Conservation (phyloP, 768 basidiomycete genomes). For the Hebeloma cylindrosporum region DNA sequence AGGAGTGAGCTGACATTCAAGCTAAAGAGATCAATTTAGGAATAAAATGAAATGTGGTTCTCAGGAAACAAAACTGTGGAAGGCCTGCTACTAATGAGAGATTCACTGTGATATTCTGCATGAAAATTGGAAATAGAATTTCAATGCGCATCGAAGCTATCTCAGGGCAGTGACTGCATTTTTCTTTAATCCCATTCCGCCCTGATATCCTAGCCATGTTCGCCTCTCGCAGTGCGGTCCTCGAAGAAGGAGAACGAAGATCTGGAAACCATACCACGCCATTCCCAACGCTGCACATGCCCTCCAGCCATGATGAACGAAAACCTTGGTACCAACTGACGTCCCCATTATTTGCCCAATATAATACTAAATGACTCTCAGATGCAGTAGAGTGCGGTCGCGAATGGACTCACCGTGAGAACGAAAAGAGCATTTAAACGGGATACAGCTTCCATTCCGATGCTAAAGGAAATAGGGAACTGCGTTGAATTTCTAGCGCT, state of each 20-base stretch:
- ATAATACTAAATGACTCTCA: slow-evolving; percentile 39
- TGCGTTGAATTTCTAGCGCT: too few relatives aligned
- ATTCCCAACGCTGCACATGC: slow-evolving; percentile 54
- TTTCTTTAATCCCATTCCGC: slow-evolving; percentile 34
- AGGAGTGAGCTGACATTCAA: too few relatives aligned
- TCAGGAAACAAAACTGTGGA: too few relatives aligned
- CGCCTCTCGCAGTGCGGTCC: slow-evolving; percentile 57
- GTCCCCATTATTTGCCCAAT: slow-evolving; percentile 75
- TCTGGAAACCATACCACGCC: slow-evolving; percentile 49
- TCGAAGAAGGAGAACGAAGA: slow-evolving; percentile 52
- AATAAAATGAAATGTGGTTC: too few relatives aligned
- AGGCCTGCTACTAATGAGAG: too few relatives aligned
- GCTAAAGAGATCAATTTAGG: too few relatives aligned
- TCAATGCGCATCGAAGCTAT: too few relatives aligned
- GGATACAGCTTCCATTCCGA: slow-evolving; percentile 42
- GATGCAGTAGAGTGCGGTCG: not conserved
- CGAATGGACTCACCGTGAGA: slow-evolving; percentile 43
- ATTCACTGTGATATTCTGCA: too few relatives aligned
- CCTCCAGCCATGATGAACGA: slow-evolving; percentile 62
- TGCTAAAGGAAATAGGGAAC: too few relatives aligned
- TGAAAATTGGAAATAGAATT: too few relatives aligned
- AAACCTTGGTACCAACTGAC: slow-evolving; percentile 60
- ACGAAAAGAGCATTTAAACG: slow-evolving; percentile 68
- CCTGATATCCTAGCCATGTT: slow-evolving; percentile 57
- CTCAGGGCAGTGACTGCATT: too few relatives aligned